Conservation (phyloP, 371 early-diverging fungal species). For the Mucor indicus region DNA sequence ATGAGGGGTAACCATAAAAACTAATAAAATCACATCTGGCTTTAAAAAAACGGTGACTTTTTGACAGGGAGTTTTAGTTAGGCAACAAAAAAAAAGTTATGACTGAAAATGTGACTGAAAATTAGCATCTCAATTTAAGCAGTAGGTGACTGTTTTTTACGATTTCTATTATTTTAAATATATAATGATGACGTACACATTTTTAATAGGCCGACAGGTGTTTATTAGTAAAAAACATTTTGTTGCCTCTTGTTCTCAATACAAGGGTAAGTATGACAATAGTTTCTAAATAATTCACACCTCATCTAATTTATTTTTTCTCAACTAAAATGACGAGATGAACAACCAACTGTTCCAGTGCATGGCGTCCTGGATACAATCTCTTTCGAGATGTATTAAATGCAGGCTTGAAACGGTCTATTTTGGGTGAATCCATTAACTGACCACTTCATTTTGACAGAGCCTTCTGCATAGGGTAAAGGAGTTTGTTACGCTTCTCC, state of each 20-base stretch:
- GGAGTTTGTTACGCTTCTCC: slow-evolving; percentile 5
- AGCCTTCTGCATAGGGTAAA: slow-evolving; percentile 3
- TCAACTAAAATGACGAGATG: not conserved
- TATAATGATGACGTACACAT: not conserved
- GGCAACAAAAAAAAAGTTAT: too few relatives aligned
- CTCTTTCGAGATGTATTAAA: slow-evolving; percentile 1
- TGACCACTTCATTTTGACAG: slow-evolving; percentile 1
- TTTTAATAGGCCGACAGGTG: not conserved
- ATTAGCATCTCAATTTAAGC: too few relatives aligned
- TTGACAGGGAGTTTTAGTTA: too few relatives aligned
- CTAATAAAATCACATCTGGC: too few relatives aligned
- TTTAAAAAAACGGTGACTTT: too few relatives aligned
- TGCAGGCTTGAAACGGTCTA: slow-evolving; percentile 6
- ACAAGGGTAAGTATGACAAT: slow-evolving; percentile 1
- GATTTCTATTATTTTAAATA: not conserved
- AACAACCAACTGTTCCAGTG: slow-evolving; percentile 6
- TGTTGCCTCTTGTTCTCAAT: slow-evolving; percentile 2
- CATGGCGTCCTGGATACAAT: slow-evolving; percentile 5
- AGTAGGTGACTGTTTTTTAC: not conserved
- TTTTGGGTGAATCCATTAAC: slow-evolving; percentile 1
- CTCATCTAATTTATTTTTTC: not conserved
- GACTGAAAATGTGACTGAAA: too few relatives aligned
- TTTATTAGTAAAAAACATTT: slow-evolving; percentile 6
- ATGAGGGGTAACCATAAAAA: too few relatives aligned
- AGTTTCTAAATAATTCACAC: slow-evolving; percentile 1